A percentile compares a stretch with the other conserved stretches of the same genome.
Conservation (phyloP, 2,329 filamentous ascomycete genomes). For the Ophiostoma perfectum region DNA sequence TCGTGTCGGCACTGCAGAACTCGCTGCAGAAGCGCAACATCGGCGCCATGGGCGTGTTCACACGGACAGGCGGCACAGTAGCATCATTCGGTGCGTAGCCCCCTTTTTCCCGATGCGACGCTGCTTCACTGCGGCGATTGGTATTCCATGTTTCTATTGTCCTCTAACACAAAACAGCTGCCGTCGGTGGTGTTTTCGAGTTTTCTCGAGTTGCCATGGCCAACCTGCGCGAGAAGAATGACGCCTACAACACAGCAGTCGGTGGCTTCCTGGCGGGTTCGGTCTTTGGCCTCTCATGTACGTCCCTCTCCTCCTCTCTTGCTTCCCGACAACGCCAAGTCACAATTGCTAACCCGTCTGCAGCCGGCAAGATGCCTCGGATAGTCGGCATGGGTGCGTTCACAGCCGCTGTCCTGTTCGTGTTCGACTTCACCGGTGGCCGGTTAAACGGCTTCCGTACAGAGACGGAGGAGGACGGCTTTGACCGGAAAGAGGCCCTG, state of each 20-base stretch:
- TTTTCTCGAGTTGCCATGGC: conserved; percentile 72
- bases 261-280: conserved; percentile 73
- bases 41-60: conserved; percentile 74
- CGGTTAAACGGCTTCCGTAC: conserved; percentile 44
- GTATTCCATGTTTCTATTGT: not conserved
- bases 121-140: not conserved
- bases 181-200: conserved; percentile 67
- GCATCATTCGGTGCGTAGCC: conserved; percentile 44
- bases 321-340: no score
- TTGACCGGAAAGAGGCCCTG: conserved; percentile 67
- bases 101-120: no score
- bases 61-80: conserved; percentile 68
- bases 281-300: conserved; percentile 68
- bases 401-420: conserved; percentile 53
- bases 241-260: conserved; percentile 66
- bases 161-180: conserved; percentile 39
- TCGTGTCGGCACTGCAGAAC: conserved; percentile 63
- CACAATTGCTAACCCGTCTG: not conserved
- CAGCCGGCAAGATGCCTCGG: conserved; percentile 62
- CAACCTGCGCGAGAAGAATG: conserved; percentile 81
- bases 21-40: conserved; percentile 77
- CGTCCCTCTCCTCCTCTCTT: conserved; percentile 29
- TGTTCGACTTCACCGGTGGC: conserved; percentile 64
- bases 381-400: conserved; percentile 61
- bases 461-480: conserved; percentile 60